A percentile compares a stretch with the other conserved stretches of the same genome.
phyloP scores from a whole-genome alignment of 805 yeast genomes.

The Candida incommunis region DNA sequence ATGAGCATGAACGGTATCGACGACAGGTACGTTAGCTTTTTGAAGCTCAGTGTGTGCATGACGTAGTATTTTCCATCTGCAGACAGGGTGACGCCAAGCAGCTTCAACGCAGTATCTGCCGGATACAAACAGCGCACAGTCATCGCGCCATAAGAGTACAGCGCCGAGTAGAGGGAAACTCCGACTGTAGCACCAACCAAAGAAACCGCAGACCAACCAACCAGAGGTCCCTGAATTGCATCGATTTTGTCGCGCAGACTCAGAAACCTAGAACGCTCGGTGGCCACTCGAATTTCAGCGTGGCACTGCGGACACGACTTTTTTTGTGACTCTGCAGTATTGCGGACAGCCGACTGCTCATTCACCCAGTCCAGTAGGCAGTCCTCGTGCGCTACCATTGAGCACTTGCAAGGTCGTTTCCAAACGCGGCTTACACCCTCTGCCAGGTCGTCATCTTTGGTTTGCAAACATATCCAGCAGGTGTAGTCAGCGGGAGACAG shows the following conservation, averaged over 20 bases:
- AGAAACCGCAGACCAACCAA: background rate
- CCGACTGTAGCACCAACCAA: background rate
- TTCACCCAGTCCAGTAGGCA: background rate
- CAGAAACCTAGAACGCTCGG: background rate
- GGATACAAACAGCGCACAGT: background rate
- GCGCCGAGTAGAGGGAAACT: background rate
- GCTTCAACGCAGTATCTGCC: background rate
- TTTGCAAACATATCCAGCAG: background rate
- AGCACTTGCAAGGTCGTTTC: background rate
- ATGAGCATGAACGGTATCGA: background rate
- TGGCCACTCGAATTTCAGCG: background rate
- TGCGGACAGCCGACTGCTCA: background rate
- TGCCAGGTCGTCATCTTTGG: background rate
- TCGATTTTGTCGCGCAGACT: background rate
- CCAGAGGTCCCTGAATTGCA: background rate
- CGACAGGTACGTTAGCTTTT: background rate
- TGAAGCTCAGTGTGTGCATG: background rate
- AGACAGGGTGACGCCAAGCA: background rate
- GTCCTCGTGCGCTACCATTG: background rate
- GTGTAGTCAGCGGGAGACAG: background rate
- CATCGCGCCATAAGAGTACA: background rate
- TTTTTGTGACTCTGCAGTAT: background rate
- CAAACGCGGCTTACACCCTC: background rate
- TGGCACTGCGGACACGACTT: constrained; percentile 1
- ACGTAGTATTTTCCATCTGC: background rate